Conservation (phyloP, 1,139 yeast species). For the Geotrichum europaeum region DNA sequence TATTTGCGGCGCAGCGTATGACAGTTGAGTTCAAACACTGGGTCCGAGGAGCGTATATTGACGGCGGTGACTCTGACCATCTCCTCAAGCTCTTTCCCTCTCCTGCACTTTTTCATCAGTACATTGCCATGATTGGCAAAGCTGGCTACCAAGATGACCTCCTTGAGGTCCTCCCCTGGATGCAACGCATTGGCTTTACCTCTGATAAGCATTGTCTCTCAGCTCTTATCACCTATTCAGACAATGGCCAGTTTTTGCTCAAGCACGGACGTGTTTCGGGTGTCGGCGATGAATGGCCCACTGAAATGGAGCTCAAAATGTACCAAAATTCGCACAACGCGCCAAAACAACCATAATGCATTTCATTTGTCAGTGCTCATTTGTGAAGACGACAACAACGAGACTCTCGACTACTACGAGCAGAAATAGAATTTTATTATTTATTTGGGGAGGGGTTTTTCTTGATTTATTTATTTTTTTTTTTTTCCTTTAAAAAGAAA, state of each 20-base stretch:
- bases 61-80: conserved; percentile 31
- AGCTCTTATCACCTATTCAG: conserved; percentile 29
- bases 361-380: not conserved
- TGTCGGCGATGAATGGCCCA: conserved; percentile 30
- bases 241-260: conserved; percentile 27
- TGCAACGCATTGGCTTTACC: conserved; percentile 48
- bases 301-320: conserved; percentile 24
- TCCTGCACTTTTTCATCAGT: conserved; percentile 45
- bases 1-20: conserved; percentile 57
- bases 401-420: not conserved
- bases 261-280: conserved; percentile 25
- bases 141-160: conserved; percentile 48
- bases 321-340: conserved; percentile 13
- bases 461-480: not conserved
- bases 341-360: not conserved
- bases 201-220: conserved; percentile 39
- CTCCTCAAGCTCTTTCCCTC: conserved; percentile 41
- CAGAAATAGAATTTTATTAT: not conserved
- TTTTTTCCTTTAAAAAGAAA: not conserved
- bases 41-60: conserved; percentile 30
- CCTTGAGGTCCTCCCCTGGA: conserved; percentile 48
- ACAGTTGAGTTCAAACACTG: conserved; percentile 49
- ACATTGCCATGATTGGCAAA: conserved; percentile 46
- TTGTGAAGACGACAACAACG: not conserved
- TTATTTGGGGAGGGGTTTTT: not conserved